Conservation (phyloP, 441 rosid genomes). For the Adansonia madagascariensis region DNA sequence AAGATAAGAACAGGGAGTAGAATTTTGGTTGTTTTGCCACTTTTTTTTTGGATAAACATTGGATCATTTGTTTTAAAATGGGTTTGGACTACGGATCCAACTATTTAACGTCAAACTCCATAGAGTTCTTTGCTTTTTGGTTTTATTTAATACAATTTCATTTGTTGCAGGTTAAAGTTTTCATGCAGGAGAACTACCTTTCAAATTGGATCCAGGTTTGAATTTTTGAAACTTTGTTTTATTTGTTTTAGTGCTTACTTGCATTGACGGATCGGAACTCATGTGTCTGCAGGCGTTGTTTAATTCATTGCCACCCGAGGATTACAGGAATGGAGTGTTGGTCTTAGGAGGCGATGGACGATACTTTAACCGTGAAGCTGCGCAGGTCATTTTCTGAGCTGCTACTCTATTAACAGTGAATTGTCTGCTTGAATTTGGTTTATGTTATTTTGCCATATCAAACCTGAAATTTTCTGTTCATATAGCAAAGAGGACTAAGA, state of each 20-base stretch:
- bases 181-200: slow-evolving; percentile 82
- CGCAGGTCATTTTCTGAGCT: slow-evolving; percentile 57
- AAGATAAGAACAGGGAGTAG: not conserved
- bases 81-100: not conserved
- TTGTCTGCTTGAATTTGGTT: not conserved
- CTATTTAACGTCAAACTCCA: not conserved
- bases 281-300: slow-evolving; percentile 68
- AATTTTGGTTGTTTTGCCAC: slow-evolving; percentile 2
- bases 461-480: not conserved
- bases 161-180: slow-evolving; percentile 73
- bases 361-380: slow-evolving; percentile 81
- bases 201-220: slow-evolving; percentile 96
- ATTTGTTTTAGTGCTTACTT: not conserved
- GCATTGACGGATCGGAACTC: slow-evolving; percentile 17
- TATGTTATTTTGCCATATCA: not conserved
- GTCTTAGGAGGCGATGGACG: slow-evolving; percentile 97
- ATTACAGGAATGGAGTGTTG: slow-evolving; percentile 72
- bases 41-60: not conserved
- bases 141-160: not conserved
- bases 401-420: not conserved
- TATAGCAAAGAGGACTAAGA: not conserved
- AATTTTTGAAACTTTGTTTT: slow-evolving; percentile 6
- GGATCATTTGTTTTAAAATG: not conserved
- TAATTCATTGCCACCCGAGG: slow-evolving; percentile 78
- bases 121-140: not conserved